Evolutionary conservation across 2,329 filamentous ascomycete genomes (phyloP).

Genomic region (Pseudogymnoascus sp.): DNA sequence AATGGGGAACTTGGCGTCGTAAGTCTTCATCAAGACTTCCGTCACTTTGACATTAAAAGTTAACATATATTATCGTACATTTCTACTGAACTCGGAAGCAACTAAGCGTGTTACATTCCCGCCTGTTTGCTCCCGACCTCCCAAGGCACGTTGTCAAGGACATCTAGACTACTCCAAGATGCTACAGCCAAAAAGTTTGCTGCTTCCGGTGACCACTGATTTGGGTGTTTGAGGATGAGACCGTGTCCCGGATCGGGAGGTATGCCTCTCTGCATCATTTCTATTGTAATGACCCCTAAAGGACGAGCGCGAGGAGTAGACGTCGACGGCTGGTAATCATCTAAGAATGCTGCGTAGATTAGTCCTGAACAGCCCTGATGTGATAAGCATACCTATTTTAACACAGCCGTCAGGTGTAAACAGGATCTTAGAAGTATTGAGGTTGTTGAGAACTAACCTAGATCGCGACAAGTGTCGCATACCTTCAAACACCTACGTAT

Average conservation of each 20-base stretch:
- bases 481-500: constrained; percentile 13
- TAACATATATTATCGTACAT: not conserved
- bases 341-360: constrained; percentile 7
- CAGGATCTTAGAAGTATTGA: not conserved
- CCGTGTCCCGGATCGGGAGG: not conserved
- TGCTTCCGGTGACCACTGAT: constrained; percentile 10
- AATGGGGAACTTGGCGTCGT: too few species aligned
- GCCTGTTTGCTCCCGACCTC: not conserved
- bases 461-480: constrained; percentile 13
- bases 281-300: constrained; percentile 9
- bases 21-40: too few species aligned
- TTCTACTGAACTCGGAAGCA: not conserved
- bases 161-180: constrained; percentile 8
- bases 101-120: not conserved
- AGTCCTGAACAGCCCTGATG: not conserved
- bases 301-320: not conserved
- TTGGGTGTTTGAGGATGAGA: constrained; percentile 5
- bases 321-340: constrained; percentile 5
- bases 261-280: constrained; percentile 11
- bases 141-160: not conserved
- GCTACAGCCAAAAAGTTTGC: constrained; percentile 11
- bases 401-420: constrained; percentile 10
- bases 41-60: too few species aligned
- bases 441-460: constrained; percentile 9
- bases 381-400: constrained; percentile 10